Conservation (phyloP, 1,284 basidiomycete genomes). For the Porodaedalea pini region DNA sequence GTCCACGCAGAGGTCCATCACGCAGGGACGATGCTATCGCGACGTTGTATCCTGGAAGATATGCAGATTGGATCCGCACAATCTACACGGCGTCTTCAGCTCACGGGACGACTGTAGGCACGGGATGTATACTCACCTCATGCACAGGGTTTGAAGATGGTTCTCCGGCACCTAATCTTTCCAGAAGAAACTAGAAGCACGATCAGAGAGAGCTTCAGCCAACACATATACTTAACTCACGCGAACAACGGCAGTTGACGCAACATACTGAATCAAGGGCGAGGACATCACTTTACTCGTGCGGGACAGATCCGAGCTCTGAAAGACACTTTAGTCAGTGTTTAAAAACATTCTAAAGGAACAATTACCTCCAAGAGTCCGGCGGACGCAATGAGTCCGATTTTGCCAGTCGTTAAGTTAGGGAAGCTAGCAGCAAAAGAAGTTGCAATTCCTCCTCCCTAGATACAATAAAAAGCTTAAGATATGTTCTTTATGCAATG, state of each 20-base stretch:
- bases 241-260: constrained; percentile 56
- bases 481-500: neutral
- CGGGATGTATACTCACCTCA: constrained; percentile 7
- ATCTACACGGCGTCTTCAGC: constrained; percentile 36
- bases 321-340: neutral
- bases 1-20: constrained; percentile 66
- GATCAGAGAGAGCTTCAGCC: neutral
- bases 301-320: constrained; percentile 63
- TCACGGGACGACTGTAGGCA: neutral
- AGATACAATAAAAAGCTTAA: neutral
- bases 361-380: constrained; percentile 60
- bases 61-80: constrained; percentile 67
- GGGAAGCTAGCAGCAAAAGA: constrained; percentile 70
- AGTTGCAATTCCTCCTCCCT: constrained; percentile 71
- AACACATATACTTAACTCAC: constrained; percentile 34
- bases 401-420: constrained; percentile 56
- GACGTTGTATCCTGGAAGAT: constrained; percentile 66
- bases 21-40: constrained; percentile 71
- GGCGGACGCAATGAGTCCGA: constrained; percentile 62
- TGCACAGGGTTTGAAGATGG: constrained; percentile 13
- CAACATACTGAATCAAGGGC: constrained; percentile 58
- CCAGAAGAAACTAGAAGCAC: neutral
- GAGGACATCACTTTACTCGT: constrained; percentile 73
- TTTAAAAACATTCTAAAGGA: neutral
- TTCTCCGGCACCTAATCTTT: constrained; percentile 14